phyloP scores from a whole-genome alignment of 257 asterid species.

The Henckelia pumila region DNA sequence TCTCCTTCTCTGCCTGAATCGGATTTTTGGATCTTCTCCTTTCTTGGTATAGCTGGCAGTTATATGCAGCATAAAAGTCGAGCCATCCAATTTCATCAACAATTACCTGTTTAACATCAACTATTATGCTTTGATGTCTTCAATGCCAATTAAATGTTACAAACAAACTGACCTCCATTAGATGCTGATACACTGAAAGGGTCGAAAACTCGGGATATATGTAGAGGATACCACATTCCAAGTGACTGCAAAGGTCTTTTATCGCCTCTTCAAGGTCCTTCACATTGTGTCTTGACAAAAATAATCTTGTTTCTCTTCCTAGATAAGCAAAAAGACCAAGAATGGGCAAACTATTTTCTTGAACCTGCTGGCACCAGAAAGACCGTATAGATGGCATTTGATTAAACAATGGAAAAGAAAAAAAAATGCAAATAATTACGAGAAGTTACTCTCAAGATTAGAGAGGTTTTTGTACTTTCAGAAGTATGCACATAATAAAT shows the following conservation, averaged over 20 bases:
- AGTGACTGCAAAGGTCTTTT: slow-evolving; percentile 56
- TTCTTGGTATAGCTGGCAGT: slow-evolving; percentile 35
- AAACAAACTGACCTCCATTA: slow-evolving; percentile 62
- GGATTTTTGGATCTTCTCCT: slow-evolving; percentile 55
- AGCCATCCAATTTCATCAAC: slow-evolving; percentile 81
- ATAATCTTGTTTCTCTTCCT: slow-evolving; percentile 76
- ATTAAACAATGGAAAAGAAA: too few species aligned
- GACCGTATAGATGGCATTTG: too few species aligned
- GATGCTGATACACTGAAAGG: slow-evolving; percentile 63
- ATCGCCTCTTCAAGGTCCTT: slow-evolving; percentile 62
- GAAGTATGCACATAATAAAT: too few species aligned
- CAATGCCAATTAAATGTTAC: not conserved
- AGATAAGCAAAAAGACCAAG: slow-evolving; percentile 70
- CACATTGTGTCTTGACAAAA: slow-evolving; percentile 54
- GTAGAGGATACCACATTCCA: slow-evolving; percentile 67
- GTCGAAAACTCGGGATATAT: slow-evolving; percentile 63
- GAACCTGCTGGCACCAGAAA: slow-evolving; percentile 34
- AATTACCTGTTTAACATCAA: slow-evolving; percentile 48
- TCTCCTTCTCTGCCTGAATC: slow-evolving; percentile 70
- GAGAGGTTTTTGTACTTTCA: too few species aligned
- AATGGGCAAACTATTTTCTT: slow-evolving; percentile 57
- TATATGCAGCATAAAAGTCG: slow-evolving; percentile 58
- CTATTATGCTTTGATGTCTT: not conserved
- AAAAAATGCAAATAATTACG: too few species aligned
- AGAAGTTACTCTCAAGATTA: too few species aligned